These are phyloP conservation scores for Spergularia bocconei DNA, from an alignment of 148 eudicot genomes.

Conservation along the genomic window DNA sequence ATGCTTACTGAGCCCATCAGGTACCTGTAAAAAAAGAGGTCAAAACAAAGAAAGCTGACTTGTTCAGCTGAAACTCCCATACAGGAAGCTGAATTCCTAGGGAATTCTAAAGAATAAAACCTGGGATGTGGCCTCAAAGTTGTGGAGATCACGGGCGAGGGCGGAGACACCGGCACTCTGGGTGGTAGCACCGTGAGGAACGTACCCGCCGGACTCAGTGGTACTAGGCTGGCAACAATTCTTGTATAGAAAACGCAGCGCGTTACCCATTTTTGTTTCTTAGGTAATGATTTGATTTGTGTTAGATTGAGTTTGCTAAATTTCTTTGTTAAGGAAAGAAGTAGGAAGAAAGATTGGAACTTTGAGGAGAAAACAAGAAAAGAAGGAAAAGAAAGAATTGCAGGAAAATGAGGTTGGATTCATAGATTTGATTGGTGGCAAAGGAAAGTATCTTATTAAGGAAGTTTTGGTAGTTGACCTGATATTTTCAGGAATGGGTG, in stretches of 20 bases:
- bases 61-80: background rate
- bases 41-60: background rate
- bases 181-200: slow-evolving; percentile 58
- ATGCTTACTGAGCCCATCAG: slow-evolving; percentile 72
- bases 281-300: background rate
- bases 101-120: slow-evolving; percentile 26
- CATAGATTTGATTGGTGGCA: slow-evolving; percentile 5
- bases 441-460: background rate
- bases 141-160: slow-evolving; percentile 73
- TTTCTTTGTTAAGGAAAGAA: background rate
- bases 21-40: slow-evolving; percentile 44
- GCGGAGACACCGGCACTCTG: slow-evolving; percentile 62
- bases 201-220: slow-evolving; percentile 35
- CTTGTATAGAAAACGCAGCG: slow-evolving; percentile 46
- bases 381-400: background rate
- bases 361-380: slow-evolving; percentile 8
- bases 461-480: background rate
- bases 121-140: slow-evolving; percentile 80
- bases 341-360: background rate
- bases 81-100: background rate
- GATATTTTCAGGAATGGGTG: background rate
- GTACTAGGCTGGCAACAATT: slow-evolving; percentile 47
- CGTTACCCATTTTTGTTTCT: slow-evolving; percentile 60
- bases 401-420: background rate
- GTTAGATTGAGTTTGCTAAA: background rate